These are phyloP conservation scores for Tricholoma flavovirens DNA, from an alignment of 768 basidiomycete species.

Conservation along the genomic window DNA sequence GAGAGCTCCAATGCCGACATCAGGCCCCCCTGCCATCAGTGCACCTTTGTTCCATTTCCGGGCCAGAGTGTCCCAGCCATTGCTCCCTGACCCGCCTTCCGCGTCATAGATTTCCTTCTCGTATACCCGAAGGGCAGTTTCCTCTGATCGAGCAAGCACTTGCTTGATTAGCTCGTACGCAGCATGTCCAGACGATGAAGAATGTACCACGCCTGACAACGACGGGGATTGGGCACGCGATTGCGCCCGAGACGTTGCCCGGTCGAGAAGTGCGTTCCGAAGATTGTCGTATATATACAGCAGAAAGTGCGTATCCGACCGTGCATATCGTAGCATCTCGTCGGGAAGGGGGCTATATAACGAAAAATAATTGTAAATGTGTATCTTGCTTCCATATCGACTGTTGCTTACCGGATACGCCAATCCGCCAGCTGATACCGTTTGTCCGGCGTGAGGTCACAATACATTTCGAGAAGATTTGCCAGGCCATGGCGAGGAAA, in stretches of 20 bases:
- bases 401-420: constrained; percentile 68
- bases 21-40: constrained; percentile 34
- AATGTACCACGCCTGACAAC: constrained; percentile 17
- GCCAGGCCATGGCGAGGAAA: constrained; percentile 83
- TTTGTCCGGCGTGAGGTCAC: constrained; percentile 89
- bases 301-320: constrained; percentile 94
- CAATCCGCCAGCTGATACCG: constrained; percentile 96
- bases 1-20: constrained; percentile 31
- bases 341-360: constrained; percentile 61
- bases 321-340: constrained; percentile 90
- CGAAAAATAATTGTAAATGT: background rate
- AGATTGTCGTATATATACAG: constrained; percentile 90
- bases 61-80: constrained; percentile 74
- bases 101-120: constrained; percentile 66
- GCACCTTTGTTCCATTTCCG: constrained; percentile 76
- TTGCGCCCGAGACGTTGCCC: constrained; percentile 34
- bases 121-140: constrained; percentile 71
- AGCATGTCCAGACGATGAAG: constrained; percentile 14
- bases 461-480: constrained; percentile 80
- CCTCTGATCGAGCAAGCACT: constrained; percentile 66
- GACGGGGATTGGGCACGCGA: constrained; percentile 36
- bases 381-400: background rate
- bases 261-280: constrained; percentile 80
- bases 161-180: constrained; percentile 46
- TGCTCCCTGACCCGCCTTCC: constrained; percentile 54